Conservation (phyloP, 129 eudicot genomes). For the carrot (Daucus carota) region DNA sequence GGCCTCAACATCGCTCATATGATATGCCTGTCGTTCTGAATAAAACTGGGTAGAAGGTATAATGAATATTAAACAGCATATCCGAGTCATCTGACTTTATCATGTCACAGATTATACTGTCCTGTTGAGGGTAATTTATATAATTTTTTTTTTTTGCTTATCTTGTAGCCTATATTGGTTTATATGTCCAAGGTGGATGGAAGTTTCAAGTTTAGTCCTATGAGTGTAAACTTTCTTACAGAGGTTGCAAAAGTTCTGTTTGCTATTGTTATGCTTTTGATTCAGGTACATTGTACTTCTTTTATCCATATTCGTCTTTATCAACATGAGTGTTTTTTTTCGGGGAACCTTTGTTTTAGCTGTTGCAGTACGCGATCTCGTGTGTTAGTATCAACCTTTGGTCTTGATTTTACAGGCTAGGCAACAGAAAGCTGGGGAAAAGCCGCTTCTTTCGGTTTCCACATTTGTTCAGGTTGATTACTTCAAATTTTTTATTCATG, state of each 20-base stretch:
- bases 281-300: conserved; percentile 50
- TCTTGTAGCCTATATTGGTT: conserved; percentile 89
- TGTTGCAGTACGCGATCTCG: background rate
- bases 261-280: conserved; percentile 83
- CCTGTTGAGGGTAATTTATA: conserved; percentile 7
- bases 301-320: background rate
- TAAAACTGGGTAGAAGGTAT: background rate
- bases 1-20: background rate
- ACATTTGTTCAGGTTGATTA: conserved; percentile 65
- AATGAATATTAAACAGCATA: background rate
- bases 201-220: conserved; percentile 85
- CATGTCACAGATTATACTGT: conserved; percentile 7
- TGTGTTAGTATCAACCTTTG: conserved; percentile 8
- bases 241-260: conserved; percentile 81
- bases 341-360: conserved; percentile 4
- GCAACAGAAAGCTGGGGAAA: conserved; percentile 89
- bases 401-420: conserved; percentile 58
- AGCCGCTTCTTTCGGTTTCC: conserved; percentile 83
- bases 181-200: conserved; percentile 99
- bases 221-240: conserved; percentile 93
- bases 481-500: background rate
- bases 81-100: background rate
- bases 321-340: background rate
- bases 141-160: conserved; percentile 9
- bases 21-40: background rate